Conservation (phyloP, 2,329 filamentous ascomycete genomes). For the Hymenoscyphus occultus region DNA sequence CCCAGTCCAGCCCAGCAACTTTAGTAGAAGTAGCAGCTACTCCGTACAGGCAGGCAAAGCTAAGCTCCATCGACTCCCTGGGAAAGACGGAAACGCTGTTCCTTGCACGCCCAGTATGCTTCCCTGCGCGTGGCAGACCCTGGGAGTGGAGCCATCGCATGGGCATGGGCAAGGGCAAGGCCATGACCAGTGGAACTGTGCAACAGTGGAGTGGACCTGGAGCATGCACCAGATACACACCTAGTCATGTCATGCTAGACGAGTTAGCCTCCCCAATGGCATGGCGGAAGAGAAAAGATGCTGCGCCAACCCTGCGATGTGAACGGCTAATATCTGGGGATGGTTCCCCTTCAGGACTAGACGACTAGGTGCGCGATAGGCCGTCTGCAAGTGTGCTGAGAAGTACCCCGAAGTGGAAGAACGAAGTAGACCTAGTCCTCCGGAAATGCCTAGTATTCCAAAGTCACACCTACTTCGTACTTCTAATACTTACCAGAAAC, state of each 20-base stretch:
- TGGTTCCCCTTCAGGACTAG: slow-evolving; percentile 6
- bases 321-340: slow-evolving; percentile 26
- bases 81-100: slow-evolving; percentile 4
- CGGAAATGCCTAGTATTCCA: too few relatives aligned
- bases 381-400: not conserved
- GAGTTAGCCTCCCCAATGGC: slow-evolving; percentile 25
- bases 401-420: too few relatives aligned
- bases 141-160: not conserved
- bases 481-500: not conserved
- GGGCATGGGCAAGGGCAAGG: too few relatives aligned
- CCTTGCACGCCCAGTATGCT: not conserved
- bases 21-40: not conserved
- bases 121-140: slow-evolving; percentile 6
- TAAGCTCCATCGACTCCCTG: not conserved
- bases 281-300: slow-evolving; percentile 10
- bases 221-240: not conserved
- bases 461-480: too few relatives aligned
- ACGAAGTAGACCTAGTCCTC: too few relatives aligned
- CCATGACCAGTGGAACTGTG: too few relatives aligned
- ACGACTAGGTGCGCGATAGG: not conserved
- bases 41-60: not conserved
- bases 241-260: slow-evolving; percentile 7
- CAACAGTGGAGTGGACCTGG: not conserved
- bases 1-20: not conserved
- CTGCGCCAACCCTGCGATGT: slow-evolving; percentile 23